These are phyloP conservation scores for Sarocladium brachiariae DNA, from an alignment of 2,329 filamentous ascomycete genomes.

Conservation along the genomic window DNA sequence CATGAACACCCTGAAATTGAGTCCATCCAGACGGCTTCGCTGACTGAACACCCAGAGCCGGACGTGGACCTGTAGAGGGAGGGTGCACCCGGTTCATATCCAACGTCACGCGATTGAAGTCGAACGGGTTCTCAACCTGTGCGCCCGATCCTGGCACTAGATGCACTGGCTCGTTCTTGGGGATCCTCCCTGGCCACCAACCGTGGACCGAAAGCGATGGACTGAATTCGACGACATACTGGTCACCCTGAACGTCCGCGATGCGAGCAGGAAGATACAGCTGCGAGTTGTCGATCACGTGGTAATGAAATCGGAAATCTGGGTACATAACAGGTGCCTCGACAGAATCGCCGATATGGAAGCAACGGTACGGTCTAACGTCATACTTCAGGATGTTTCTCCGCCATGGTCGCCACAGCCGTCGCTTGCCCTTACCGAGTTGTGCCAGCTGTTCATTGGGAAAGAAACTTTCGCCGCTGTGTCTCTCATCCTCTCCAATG, in stretches of 20 bases:
- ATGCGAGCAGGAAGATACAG: slow-evolving; percentile 12
- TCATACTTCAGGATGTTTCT: slow-evolving; percentile 11
- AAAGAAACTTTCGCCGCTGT: slow-evolving; percentile 10
- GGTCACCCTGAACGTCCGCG: slow-evolving; percentile 11
- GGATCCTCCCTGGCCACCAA: slow-evolving; percentile 7
- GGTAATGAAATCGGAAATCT: slow-evolving; percentile 12
- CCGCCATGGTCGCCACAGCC: slow-evolving; percentile 11
- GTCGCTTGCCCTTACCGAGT: slow-evolving; percentile 11
- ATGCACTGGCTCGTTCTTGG: slow-evolving; percentile 10
- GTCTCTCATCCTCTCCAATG: slow-evolving; percentile 7
- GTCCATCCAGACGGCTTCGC: slow-evolving; percentile 10
- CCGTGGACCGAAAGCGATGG: slow-evolving; percentile 8
- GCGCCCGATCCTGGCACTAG: slow-evolving; percentile 10
- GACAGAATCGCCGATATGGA: slow-evolving; percentile 11
- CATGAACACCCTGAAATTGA: slow-evolving; percentile 11
- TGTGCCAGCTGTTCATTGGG: slow-evolving; percentile 8
- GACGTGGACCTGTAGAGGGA: slow-evolving; percentile 9
- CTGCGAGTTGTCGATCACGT: slow-evolving; percentile 8
- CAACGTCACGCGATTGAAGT: slow-evolving; percentile 11
- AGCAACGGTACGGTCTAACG: slow-evolving; percentile 11
- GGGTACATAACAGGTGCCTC: slow-evolving; percentile 11
- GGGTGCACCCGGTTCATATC: slow-evolving; percentile 12
- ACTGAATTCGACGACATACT: slow-evolving; percentile 12
- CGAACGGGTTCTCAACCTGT: slow-evolving; percentile 10
- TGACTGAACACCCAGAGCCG: slow-evolving; percentile 12